phyloP scores from a whole-genome alignment of 2,329 filamentous ascomycete species.

The Neocatenulostroma microsporum region DNA sequence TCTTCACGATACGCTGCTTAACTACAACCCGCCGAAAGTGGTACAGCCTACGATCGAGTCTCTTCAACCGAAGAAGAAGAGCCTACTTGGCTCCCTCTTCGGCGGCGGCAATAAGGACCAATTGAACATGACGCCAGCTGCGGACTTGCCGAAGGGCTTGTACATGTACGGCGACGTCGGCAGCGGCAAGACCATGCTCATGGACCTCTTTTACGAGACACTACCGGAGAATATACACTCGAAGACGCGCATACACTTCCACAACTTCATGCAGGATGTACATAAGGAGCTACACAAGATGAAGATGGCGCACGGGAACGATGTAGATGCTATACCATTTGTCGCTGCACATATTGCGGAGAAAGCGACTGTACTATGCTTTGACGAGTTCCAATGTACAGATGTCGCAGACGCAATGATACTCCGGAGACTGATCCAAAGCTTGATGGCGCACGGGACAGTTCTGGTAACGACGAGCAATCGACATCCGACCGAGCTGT shows the following conservation, averaged over 20 bases:
- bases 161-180: slow-evolving; percentile 97
- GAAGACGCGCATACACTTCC: slow-evolving; percentile 94
- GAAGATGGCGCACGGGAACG: slow-evolving; percentile 81
- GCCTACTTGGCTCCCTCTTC: slow-evolving; percentile 55
- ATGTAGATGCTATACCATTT: slow-evolving; percentile 83
- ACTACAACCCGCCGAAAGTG: slow-evolving; percentile 67
- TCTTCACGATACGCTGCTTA: slow-evolving; percentile 71
- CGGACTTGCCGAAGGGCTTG: slow-evolving; percentile 73
- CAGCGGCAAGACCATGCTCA: slow-evolving; percentile 98
- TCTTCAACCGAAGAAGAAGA: slow-evolving; percentile 47
- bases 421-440: slow-evolving; percentile 73
- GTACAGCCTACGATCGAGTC: slow-evolving; percentile 70
- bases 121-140: slow-evolving; percentile 48
- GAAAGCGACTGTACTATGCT: slow-evolving; percentile 78
- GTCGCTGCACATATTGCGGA: slow-evolving; percentile 92
- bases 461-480: slow-evolving; percentile 95
- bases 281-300: slow-evolving; percentile 84
- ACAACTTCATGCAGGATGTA: slow-evolving; percentile 99
- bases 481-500: slow-evolving; percentile 89
- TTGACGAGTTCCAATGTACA: slow-evolving; percentile 98
- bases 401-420: slow-evolving; percentile 99
- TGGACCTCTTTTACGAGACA: slow-evolving; percentile 97
- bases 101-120: slow-evolving; percentile 34
- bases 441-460: slow-evolving; percentile 92
- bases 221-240: slow-evolving; percentile 68